Conservation (phyloP, 768 basidiomycete genomes). For the Hypsizygus marmoreus region DNA sequence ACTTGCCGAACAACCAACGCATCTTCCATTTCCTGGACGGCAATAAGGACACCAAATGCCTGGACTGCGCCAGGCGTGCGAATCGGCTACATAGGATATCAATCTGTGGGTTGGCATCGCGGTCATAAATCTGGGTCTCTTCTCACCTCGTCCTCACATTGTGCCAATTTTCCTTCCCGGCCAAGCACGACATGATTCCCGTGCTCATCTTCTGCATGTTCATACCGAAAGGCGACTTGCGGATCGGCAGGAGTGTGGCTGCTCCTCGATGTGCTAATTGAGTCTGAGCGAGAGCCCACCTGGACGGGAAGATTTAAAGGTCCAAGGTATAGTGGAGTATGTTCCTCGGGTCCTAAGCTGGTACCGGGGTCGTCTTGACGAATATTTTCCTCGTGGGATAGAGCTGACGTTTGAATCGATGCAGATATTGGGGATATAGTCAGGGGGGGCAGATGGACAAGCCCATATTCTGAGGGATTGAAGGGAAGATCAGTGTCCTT, state of each 20-base stretch:
- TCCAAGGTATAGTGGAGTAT: too few relatives aligned
- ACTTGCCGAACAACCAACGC: constrained; percentile 70
- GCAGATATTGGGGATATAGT: constrained; percentile 17
- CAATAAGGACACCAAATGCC: constrained; percentile 80
- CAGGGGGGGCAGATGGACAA: constrained; percentile 44
- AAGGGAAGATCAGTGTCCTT: constrained; percentile 29
- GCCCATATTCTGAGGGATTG: constrained; percentile 41
- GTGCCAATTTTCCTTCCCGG: constrained; percentile 61
- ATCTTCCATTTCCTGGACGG: constrained; percentile 61
- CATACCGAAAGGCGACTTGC: constrained; percentile 62
- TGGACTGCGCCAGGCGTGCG: constrained; percentile 81
- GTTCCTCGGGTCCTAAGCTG: too few relatives aligned
- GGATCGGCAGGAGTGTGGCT: constrained; percentile 23
- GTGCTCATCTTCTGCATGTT: constrained; percentile 61
- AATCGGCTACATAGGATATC: constrained; percentile 61
- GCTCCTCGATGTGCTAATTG: constrained; percentile 9
- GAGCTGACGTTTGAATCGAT: too few relatives aligned
- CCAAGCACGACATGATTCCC: constrained; percentile 75
- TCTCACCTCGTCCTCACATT: constrained; percentile 76
- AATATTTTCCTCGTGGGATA: neutral
- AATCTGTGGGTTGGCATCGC: too few relatives aligned
- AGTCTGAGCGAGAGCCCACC: constrained; percentile 18
- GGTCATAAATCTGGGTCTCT: too few relatives aligned
- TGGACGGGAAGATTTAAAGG: constrained; percentile 3
- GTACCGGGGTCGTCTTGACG: constrained; percentile 20